Evolutionary conservation across 2,329 filamentous ascomycete genomes (phyloP), one percentile per base, ranked within the genome.

Genomic region (Elsinoe necatrix): DNA sequence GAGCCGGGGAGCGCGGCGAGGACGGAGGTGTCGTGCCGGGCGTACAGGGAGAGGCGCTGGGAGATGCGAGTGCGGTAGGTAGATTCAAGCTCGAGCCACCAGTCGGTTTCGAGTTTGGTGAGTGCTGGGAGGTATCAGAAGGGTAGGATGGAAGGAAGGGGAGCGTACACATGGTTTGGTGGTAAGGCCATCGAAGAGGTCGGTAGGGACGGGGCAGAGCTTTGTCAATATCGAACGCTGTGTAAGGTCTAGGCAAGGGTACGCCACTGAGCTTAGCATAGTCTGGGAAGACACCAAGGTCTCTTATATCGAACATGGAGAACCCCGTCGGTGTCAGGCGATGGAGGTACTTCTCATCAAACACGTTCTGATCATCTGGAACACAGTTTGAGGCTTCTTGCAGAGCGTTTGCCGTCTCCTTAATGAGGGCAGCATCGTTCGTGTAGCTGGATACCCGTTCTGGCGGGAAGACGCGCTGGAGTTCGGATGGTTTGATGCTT

Each of bases 41-140:
- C 73, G 65, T 83, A 86, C 0, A 95, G 76, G 0, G 71, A 73
- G 64, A 83, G 79, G 16, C 89, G 85, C 66, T 91, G 82, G 4
- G 77, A 75, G 61, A 95, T 84, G 20, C 85, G 81, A 1, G 76
- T 64, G 45, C 71, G 72, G 67, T 95, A 95, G 2, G 81, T 86
- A 51, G 75, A 84, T 62, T 93, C 88, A 1, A 95, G 77, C 70
- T 95, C 89, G n/a, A 95, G 75, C 89, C 89, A 95, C 81, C 85
- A 95, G 66, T 95, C 84, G 0, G 83, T 74, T 60, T 95, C 87
- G 69, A 93, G 73, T 63, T 89, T 95, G 42, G 80, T 84, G 7
- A 92, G 74, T 1, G 88, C 87, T 93, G 59, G 2, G 48, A 57
- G 23, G 27, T 25, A 9, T 14, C 14, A 56, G 16, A 4, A 20